Base-by-base conservation (phyloP, 2,329 filamentous ascomycete genomes). In the Thelonectria discophora region DNA sequence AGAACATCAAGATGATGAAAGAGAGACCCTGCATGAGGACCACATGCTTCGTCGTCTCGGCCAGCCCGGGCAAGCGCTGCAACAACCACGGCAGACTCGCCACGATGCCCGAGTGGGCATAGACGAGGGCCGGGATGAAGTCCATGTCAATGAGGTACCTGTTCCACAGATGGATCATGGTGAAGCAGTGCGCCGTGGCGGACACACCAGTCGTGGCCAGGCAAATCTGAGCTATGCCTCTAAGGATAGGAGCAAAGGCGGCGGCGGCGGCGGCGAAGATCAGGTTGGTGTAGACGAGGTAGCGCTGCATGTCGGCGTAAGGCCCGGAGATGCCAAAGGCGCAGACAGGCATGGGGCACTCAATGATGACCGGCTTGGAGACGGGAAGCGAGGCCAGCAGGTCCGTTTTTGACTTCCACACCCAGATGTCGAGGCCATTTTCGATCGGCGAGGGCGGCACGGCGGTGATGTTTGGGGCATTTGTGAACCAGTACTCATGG, bases 271-370 rank as follows among this genome's bases (percentile, higher is more conserved):
- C 20, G 24, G 45, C 24, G 11, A 48, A 21, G 12, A 15, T 15
- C 49, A 42, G 2, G 37, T 24, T 52, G 32, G 34, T 42, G 34
- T 27, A 42, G 49, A 42, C 17, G 34, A 52, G 49, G 49, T 43
- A 52, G 3, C 49, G 34, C 49, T 52, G 49, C 34, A 52, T 15
- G 20, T 40, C 49, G 6, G 49, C 17, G 18, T 52, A 42, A 2
- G 34, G 49, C 1, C 49, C 49, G 2, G 37, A 52, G 17, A 52
- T 52, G 13, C 34, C 34, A 27, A 52, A 52, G 17, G 49, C 37
- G 34, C 49, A 52, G 8, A 52, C 34, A 5, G 49, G 37, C 49
- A 52, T 52, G 3, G 49, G 49, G 11, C 49, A 42, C 20, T 52
- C 49, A 13, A 52, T 17, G 20, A 52, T 7, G 11, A 52, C 37